Evolutionary conservation across 805 yeast genomes (phyloP), one percentile per base, ranked within the genome.

Genomic region (Hanseniaspora vineae): DNA sequence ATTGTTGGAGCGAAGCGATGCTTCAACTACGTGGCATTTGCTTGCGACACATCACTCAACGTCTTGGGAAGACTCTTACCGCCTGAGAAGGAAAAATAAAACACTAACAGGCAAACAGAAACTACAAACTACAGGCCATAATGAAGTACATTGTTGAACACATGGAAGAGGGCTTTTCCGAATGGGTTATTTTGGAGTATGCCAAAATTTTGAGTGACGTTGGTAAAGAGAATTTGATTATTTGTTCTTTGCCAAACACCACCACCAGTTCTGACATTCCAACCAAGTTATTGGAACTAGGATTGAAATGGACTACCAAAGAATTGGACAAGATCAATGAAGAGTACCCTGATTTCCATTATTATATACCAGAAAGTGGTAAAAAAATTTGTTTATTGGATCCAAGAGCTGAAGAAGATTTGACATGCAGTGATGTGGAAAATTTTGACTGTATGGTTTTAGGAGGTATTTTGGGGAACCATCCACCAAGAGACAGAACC

Each of bases 111-210:
- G 4, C 37, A 33, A 37, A 37, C 17, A 37, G n/a, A 14, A 9
- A 37, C 19, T 5, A 37, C 4, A 37, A 3, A 37, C n/a, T 6
- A 37, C 11, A 15, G 10, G 17, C 40, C n/a, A 54, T 37, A 29
- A 85, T 85, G 95, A 87, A 86, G 66, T 90, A 88, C 71, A 78
- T 92, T 46, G 88, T 90, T 46, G 98, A 90, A 65, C 98, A 90
- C 62, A 90, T 90, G 97, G 98, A 90, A 65, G 84, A 79, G 51
- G 97, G 96, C 1, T 87, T 90, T 73, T 86, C 96, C 53, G 92
- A 84, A 54, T 90, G 98, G 98, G 97, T 90, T 42, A 74, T 77
- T 31, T 71, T 92, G 6, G 98, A 90, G 58, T 90, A 90, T 65
- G 66, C 77, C 29, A 86, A 84, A 57, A 89, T 90, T 50, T 77